A percentile compares a stretch with the other conserved stretches of the same genome.
Conservation (phyloP, 306 rosid genomes). For the Oemleria cerasiformis region DNA sequence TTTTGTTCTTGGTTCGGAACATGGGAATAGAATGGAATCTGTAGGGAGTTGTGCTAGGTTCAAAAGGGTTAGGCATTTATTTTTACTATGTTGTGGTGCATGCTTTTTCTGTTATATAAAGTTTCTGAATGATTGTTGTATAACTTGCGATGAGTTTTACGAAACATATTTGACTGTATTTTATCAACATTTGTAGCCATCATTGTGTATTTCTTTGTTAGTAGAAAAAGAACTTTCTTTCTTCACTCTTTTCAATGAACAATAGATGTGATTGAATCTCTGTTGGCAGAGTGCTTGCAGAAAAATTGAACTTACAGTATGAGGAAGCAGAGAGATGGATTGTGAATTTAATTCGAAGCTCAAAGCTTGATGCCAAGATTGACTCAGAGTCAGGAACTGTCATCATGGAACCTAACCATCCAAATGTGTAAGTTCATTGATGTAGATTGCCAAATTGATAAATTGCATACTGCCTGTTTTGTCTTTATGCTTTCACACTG, state of each 20-base stretch:
- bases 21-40: neutral
- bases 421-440: conserved; percentile 69
- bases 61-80: neutral
- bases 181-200: neutral
- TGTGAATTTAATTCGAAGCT: conserved; percentile 69
- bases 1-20: neutral
- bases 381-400: conserved; percentile 72
- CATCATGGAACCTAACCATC: conserved; percentile 78
- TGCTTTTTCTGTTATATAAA: neutral
- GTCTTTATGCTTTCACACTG: neutral
- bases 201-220: neutral
- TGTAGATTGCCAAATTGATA: conserved; percentile 4
- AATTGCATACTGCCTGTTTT: neutral
- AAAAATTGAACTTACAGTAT: conserved; percentile 78
- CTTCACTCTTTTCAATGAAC: neutral
- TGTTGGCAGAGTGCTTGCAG: conserved; percentile 78
- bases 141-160: neutral
- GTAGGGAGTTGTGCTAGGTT: neutral
- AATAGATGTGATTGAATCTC: neutral
- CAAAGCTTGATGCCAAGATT: conserved; percentile 89
- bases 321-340: conserved; percentile 99
- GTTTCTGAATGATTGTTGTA: neutral
- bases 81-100: neutral
- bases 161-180: neutral
- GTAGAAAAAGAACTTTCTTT: neutral